Percentiles rank a stretch among this genome's conserved stretches.
phyloP scores from a whole-genome alignment of 805 yeast species.

The Wickerhamiella dianesei region DNA sequence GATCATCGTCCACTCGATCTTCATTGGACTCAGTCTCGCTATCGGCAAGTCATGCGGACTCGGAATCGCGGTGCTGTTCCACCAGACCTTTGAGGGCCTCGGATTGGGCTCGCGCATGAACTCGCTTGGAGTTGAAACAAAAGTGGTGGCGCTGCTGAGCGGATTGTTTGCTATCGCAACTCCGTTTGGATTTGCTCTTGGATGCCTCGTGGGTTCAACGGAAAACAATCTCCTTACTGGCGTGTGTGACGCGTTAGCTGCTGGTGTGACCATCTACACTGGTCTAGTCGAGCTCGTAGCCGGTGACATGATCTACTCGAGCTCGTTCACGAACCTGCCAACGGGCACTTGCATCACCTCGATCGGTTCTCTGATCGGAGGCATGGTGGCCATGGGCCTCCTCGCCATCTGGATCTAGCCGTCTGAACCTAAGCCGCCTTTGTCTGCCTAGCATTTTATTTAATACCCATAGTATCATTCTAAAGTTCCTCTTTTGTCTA shows the following conservation, averaged over 20 bases:
- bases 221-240: constrained; percentile 51
- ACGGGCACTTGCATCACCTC: constrained; percentile 15
- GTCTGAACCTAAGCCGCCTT: not conserved
- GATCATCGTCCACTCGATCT: constrained; percentile 68
- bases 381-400: constrained; percentile 49
- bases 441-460: no score
- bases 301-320: constrained; percentile 48
- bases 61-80: constrained; percentile 39
- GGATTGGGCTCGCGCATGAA: constrained; percentile 74
- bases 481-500: no score
- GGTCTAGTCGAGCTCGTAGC: constrained; percentile 72
- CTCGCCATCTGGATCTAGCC: constrained; percentile 49
- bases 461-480: no score
- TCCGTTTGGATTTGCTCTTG: constrained; percentile 66
- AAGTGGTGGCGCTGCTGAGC: constrained; percentile 29
- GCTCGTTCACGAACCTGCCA: constrained; percentile 15
- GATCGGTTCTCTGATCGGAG: constrained; percentile 30
- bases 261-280: constrained; percentile 67
- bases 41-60: constrained; percentile 66
- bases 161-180: constrained; percentile 42
- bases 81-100: constrained; percentile 76
- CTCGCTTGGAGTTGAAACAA: constrained; percentile 23
- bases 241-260: constrained; percentile 56
- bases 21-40: constrained; percentile 65
- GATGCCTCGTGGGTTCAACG: constrained; percentile 53